These are phyloP conservation scores for Taiozyma sp. DNA, from an alignment of 1,139 yeast species.

Conservation along the genomic window DNA sequence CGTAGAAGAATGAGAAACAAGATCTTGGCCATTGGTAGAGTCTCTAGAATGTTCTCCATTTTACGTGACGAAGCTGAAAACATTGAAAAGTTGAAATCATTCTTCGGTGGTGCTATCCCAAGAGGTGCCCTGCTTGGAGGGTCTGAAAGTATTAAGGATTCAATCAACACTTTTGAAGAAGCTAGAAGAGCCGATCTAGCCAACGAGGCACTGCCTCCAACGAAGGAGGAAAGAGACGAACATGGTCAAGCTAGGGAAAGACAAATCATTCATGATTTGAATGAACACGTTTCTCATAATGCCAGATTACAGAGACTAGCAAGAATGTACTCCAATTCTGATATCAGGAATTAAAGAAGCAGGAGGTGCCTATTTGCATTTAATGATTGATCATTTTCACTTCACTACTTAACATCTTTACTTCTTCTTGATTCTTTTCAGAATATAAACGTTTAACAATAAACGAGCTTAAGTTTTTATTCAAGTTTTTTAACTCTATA, in stretches of 20 bases:
- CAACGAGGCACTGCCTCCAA: constrained; percentile 91
- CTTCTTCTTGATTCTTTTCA: not conserved
- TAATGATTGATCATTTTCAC: not conserved
- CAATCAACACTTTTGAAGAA: constrained; percentile 73
- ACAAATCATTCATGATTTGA: constrained; percentile 14
- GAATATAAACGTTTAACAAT: not conserved
- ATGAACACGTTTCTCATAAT: constrained; percentile 18
- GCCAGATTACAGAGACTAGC: constrained; percentile 18
- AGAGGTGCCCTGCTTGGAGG: constrained; percentile 86
- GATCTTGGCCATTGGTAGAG: constrained; percentile 90
- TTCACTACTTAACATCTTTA: not conserved
- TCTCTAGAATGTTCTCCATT: constrained; percentile 88
- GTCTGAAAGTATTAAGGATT: constrained; percentile 67
- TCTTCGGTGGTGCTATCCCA: constrained; percentile 70
- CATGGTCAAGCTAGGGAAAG: constrained; percentile 40
- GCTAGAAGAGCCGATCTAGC: constrained; percentile 76
- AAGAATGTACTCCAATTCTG: constrained; percentile 17
- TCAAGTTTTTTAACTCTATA: not conserved
- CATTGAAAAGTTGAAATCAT: constrained; percentile 71
- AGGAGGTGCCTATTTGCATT: not conserved
- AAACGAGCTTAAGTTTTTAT: not conserved
- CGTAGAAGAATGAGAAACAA: constrained; percentile 72
- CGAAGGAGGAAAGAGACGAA: constrained; percentile 47
- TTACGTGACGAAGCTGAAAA: constrained; percentile 86
- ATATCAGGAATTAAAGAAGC: not conserved